Conservation (phyloP, 768 basidiomycete genomes). For the Tylopilus balloui region DNA sequence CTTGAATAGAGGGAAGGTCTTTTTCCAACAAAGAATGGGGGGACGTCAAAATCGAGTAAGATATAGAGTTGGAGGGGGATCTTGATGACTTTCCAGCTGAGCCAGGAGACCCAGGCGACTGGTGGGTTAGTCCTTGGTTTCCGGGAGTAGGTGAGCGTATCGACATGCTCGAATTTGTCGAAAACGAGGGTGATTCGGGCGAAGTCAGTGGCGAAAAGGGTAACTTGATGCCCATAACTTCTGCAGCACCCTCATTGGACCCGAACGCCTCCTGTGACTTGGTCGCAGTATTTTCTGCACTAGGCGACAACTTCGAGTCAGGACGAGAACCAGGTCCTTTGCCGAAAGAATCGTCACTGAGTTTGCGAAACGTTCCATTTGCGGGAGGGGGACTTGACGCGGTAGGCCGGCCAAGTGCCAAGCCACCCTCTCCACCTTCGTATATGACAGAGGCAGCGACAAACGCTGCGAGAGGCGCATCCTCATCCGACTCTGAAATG, state of each 20-base stretch:
- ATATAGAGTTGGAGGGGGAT: constrained; percentile 24
- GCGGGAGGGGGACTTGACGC: constrained; percentile 28
- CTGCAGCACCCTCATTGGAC: constrained; percentile 12
- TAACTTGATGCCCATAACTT: constrained; percentile 30
- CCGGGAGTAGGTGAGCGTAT: constrained; percentile 16
- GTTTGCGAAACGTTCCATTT: constrained; percentile 23
- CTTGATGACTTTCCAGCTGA: constrained; percentile 15
- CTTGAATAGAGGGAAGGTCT: constrained; percentile 32
- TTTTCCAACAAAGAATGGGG: constrained; percentile 32
- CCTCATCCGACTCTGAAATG: constrained; percentile 26
- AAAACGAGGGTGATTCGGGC: constrained; percentile 32
- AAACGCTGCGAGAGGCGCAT: constrained; percentile 19
- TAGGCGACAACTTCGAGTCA: constrained; percentile 38
- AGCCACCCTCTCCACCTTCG: constrained; percentile 13
- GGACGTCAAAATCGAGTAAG: constrained; percentile 36
- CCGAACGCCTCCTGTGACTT: constrained; percentile 21
- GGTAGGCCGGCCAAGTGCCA: constrained; percentile 15
- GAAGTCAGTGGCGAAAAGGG: constrained; percentile 30
- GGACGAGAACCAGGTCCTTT: constrained; percentile 31
- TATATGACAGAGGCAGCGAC: constrained; percentile 20
- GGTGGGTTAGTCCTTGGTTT: constrained; percentile 12
- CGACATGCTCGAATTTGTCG: constrained; percentile 27
- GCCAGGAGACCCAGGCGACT: constrained; percentile 16
- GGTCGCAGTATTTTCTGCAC: constrained; percentile 14
- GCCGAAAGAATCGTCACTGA: constrained; percentile 35